Conservation (phyloP, 768 basidiomycete species). For the Xerocomellus amylosporus region DNA sequence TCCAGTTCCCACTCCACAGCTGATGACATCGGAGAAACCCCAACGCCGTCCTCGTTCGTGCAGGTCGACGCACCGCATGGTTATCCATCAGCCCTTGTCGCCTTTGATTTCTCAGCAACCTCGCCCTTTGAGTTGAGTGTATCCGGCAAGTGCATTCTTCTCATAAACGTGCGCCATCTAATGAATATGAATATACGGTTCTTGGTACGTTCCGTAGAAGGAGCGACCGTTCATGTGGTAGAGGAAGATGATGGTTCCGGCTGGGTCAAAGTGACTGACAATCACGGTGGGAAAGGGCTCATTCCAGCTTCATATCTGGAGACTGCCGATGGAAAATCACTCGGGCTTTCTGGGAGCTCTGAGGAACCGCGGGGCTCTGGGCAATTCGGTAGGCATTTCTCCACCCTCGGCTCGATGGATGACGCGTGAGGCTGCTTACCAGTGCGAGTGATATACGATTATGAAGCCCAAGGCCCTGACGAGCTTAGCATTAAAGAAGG, state of each 20-base stretch:
- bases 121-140: slow-evolving; percentile 76
- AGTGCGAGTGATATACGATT: slow-evolving; percentile 85
- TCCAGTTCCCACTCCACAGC: slow-evolving; percentile 4
- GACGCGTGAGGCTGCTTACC: slow-evolving; percentile 3
- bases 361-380: slow-evolving; percentile 36
- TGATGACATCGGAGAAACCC: slow-evolving; percentile 22
- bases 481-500: slow-evolving; percentile 65
- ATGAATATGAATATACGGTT: slow-evolving; percentile 8
- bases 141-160: slow-evolving; percentile 43
- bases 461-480: slow-evolving; percentile 68
- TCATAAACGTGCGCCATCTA: slow-evolving; percentile 2
- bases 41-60: slow-evolving; percentile 59
- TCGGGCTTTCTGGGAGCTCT: slow-evolving; percentile 9
- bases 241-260: slow-evolving; percentile 86
- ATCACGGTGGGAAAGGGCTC: slow-evolving; percentile 60
- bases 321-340: slow-evolving; percentile 30
- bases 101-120: slow-evolving; percentile 73
- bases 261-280: slow-evolving; percentile 74
- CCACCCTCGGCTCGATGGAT: slow-evolving; percentile 2
- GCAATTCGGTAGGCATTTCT: slow-evolving; percentile 47
- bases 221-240: slow-evolving; percentile 57
- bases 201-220: slow-evolving; percentile 46
- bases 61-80: slow-evolving; percentile 37
- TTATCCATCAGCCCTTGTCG: slow-evolving; percentile 54
- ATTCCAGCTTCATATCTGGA: slow-evolving; percentile 84